A percentile compares a stretch with the other conserved stretches of the same genome.
Conservation (phyloP, 1,284 basidiomycete genomes). For the Exobasidium rhododendri region DNA sequence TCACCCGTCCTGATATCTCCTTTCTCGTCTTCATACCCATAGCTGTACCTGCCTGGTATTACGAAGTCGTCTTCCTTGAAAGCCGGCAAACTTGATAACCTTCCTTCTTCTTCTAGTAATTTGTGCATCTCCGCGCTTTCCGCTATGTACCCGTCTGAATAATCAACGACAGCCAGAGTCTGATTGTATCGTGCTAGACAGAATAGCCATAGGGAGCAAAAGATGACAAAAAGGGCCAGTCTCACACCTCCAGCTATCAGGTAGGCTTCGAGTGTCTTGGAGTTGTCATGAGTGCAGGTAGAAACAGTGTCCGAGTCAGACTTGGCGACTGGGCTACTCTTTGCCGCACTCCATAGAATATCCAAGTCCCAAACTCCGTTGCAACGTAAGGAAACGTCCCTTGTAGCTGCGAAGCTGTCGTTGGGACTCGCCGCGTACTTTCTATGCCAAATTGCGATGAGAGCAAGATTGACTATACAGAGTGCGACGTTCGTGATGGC, state of each 20-base stretch:
- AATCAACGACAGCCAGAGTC: neutral
- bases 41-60: conserved; percentile 1
- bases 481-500: conserved; percentile 13
- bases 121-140: conserved; percentile 25
- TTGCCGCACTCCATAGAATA: conserved; percentile 20
- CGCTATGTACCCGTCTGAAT: conserved; percentile 5
- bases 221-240: conserved; percentile 16
- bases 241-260: conserved; percentile 19
- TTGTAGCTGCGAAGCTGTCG: conserved; percentile 15
- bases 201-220: conserved; percentile 18
- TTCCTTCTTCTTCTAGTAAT: conserved; percentile 16
- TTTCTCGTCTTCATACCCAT: conserved; percentile 7
- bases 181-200: conserved; percentile 19
- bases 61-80: neutral
- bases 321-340: conserved; percentile 11
- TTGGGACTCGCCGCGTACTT: conserved; percentile 8
- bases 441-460: conserved; percentile 21
- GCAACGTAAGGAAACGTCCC: conserved; percentile 20
- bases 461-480: conserved; percentile 14
- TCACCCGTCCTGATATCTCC: neutral
- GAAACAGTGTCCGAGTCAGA: neutral
- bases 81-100: neutral
- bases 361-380: conserved; percentile 22
- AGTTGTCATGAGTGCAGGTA: conserved; percentile 11
- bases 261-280: conserved; percentile 9